These are phyloP conservation scores for Tetrahymena elliotti DNA, from an alignment of 73 alveolate genomes.

Conservation along the genomic window DNA sequence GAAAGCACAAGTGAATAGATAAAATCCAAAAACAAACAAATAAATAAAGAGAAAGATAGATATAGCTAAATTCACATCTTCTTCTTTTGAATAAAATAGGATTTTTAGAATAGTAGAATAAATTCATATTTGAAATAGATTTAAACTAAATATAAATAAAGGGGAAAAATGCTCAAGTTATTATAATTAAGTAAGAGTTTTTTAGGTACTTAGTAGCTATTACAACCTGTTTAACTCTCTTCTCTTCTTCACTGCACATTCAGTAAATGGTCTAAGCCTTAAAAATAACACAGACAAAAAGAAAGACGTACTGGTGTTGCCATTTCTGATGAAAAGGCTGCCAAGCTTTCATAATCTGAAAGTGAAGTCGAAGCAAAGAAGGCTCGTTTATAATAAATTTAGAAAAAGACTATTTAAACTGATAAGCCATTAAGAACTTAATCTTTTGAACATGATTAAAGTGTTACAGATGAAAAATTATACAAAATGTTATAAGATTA, in stretches of 20 bases:
- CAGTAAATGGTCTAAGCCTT: not conserved
- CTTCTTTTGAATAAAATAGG: not conserved
- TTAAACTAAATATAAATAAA: not conserved
- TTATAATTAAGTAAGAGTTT: not conserved
- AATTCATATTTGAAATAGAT: not conserved
- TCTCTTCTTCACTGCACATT: not conserved
- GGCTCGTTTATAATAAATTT: not conserved
- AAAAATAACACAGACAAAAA: not conserved
- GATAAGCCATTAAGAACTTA: not conserved
- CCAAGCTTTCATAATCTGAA: not conserved
- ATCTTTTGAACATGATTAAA: not conserved
- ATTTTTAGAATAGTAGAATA: not conserved
- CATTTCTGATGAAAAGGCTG: not conserved
- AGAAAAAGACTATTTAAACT: not conserved
- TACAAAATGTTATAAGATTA: not conserved
- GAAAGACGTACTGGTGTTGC: slow-evolving; percentile 3
- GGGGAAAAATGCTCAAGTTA: not conserved
- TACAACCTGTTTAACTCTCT: not conserved
- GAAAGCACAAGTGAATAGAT: not conserved
- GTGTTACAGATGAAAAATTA: not conserved
- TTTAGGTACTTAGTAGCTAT: not conserved
- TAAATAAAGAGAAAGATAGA: not conserved
- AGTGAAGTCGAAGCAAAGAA: not conserved
- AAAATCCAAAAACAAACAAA: not conserved
- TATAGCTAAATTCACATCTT: not conserved